Evolutionary conservation across 2,329 filamentous ascomycete species (phyloP).

Genomic region (Colletotrichum navitas): DNA sequence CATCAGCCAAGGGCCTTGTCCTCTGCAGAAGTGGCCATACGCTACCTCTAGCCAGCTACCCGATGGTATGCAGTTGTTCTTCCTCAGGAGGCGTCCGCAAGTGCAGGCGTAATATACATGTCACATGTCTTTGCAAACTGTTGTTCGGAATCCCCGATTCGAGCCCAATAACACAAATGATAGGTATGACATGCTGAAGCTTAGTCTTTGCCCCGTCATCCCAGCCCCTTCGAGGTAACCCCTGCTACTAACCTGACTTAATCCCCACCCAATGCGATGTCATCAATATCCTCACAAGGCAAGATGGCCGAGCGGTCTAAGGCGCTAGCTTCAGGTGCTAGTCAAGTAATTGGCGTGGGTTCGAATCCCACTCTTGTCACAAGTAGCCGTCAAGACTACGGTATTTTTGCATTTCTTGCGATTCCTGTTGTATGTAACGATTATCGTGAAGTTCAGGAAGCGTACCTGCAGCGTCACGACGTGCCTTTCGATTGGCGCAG

Average conservation of each 20-base stretch:
- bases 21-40: not conserved
- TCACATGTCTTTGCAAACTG: not conserved
- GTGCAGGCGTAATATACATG: not conserved
- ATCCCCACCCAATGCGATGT: accelerated
- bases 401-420: not conserved
- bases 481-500: not conserved
- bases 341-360: slow-evolving; percentile 40
- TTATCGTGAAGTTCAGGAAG: too few species aligned
- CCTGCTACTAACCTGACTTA: not conserved
- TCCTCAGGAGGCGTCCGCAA: not conserved
- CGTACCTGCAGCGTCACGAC: not conserved
- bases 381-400: accelerated
- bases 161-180: not conserved
- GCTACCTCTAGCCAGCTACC: not conserved
- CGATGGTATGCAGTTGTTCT: not conserved
- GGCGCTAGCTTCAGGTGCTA: slow-evolving; percentile 43
- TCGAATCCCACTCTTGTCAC: slow-evolving; percentile 41
- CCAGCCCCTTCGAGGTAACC: too few species aligned
- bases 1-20: not conserved
- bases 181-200: not conserved
- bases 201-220: not conserved
- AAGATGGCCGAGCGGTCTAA: slow-evolving; percentile 43
- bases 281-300: not conserved
- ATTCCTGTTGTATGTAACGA: not conserved
- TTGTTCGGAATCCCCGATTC: not conserved